A percentile compares a stretch with the other conserved stretches of the same genome.
phyloP scores from a whole-genome alignment of 208 protist species.

The Wallacemonas collosoma region DNA sequence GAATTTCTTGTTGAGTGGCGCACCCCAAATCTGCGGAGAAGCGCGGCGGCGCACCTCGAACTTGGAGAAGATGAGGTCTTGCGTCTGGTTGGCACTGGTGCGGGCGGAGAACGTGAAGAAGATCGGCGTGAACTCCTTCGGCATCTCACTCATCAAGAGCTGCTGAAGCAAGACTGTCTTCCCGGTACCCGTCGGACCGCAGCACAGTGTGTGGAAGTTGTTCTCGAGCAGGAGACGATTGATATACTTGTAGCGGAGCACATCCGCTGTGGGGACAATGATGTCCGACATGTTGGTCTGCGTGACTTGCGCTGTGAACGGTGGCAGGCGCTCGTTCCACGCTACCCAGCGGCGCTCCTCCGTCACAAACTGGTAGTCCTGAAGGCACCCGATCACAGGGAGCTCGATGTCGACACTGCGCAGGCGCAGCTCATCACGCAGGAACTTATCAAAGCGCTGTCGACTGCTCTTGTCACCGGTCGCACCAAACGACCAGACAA shows the following conservation, averaged over 20 bases:
- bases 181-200: slow-evolving; percentile 97
- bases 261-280: slow-evolving; percentile 98
- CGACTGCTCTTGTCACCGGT: slow-evolving; percentile 92
- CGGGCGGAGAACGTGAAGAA: slow-evolving; percentile 98
- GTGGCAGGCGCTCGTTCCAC: slow-evolving; percentile 93
- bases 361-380: slow-evolving; percentile 95
- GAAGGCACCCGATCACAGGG: slow-evolving; percentile 92
- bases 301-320: slow-evolving; percentile 86
- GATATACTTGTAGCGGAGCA: slow-evolving; percentile 96
- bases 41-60: slow-evolving; percentile 96
- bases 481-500: slow-evolving; percentile 98
- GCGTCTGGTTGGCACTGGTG: slow-evolving; percentile 97
- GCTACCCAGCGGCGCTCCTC: slow-evolving; percentile 89
- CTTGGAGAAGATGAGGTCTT: slow-evolving; percentile 98
- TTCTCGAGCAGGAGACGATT: slow-evolving; percentile 91
- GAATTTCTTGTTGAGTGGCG: slow-evolving; percentile 96
- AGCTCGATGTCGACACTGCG: slow-evolving; percentile 74
- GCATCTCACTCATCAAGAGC: slow-evolving; percentile 94
- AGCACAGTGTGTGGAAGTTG: slow-evolving; percentile 94
- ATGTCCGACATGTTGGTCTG: slow-evolving; percentile 94
- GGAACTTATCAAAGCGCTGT: slow-evolving; percentile 93
- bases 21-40: slow-evolving; percentile 95
- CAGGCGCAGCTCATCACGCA: slow-evolving; percentile 84
- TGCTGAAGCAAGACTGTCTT: slow-evolving; percentile 97
- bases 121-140: slow-evolving; percentile 95